These are phyloP conservation scores for Dacryopinax primogenitus DNA, from an alignment of 768 basidiomycete species.

Conservation along the genomic window DNA sequence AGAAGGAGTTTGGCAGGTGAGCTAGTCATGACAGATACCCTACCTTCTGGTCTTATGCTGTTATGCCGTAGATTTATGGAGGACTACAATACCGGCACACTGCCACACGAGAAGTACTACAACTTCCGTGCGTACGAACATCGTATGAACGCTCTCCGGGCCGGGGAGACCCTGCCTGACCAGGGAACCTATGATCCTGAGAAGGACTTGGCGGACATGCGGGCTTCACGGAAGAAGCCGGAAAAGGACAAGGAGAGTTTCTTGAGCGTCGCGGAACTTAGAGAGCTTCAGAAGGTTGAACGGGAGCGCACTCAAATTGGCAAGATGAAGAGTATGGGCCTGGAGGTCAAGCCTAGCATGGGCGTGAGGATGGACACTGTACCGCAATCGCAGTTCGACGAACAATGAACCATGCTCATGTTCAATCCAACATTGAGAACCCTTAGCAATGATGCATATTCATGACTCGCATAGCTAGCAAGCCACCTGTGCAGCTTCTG, in stretches of 20 bases:
- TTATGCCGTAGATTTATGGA: constrained; percentile 28
- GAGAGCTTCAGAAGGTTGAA: constrained; percentile 71
- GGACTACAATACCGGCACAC: constrained; percentile 75
- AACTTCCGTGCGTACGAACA: constrained; percentile 74
- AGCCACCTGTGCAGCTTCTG: background rate
- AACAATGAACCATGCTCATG: background rate
- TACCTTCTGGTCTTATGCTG: constrained; percentile 18
- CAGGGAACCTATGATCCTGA: constrained; percentile 61
- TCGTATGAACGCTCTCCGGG: constrained; percentile 70
- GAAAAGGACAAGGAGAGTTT: constrained; percentile 56
- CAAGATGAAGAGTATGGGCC: constrained; percentile 75
- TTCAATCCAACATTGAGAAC: background rate
- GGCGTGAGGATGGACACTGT: constrained; percentile 67
- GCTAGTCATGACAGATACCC: constrained; percentile 27
- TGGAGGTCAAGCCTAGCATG: constrained; percentile 74
- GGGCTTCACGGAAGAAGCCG: constrained; percentile 56
- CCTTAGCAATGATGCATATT: background rate
- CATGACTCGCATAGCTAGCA: background rate
- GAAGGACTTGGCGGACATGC: constrained; percentile 69
- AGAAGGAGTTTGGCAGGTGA: constrained; percentile 72
- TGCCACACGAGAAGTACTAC: constrained; percentile 92
- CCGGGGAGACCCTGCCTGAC: constrained; percentile 69
- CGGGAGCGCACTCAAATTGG: constrained; percentile 68
- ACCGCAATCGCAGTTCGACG: background rate
- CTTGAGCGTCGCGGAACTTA: constrained; percentile 63